These are phyloP conservation scores for Porcisia hertigi DNA, from an alignment of 208 protist genomes.

Conservation along the genomic window DNA sequence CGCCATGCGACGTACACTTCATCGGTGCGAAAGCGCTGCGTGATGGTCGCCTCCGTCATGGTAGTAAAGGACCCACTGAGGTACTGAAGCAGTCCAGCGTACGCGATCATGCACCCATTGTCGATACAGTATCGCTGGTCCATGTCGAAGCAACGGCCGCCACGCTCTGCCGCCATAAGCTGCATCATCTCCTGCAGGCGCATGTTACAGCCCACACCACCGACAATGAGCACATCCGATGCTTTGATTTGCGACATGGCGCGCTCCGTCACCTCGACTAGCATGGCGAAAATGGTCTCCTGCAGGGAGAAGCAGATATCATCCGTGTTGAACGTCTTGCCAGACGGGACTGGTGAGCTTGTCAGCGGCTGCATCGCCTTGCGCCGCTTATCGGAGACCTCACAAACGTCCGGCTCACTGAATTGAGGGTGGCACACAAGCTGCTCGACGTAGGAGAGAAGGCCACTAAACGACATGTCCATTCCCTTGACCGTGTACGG, in stretches of 20 bases:
- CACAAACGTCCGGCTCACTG: slow-evolving; percentile 39
- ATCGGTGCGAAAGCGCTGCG: slow-evolving; percentile 95
- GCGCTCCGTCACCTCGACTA: slow-evolving; percentile 99
- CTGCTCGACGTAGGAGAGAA: slow-evolving; percentile 91
- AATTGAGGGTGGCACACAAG: slow-evolving; percentile 75
- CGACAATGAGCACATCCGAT: slow-evolving; percentile 98
- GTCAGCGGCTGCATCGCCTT: slow-evolving; percentile 34
- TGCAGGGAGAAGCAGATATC: slow-evolving; percentile 99
- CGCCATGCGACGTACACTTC: slow-evolving; percentile 95
- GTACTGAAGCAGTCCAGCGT: slow-evolving; percentile 94
- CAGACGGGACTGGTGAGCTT: slow-evolving; percentile 35
- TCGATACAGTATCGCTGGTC: slow-evolving; percentile 99
- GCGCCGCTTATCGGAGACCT: slow-evolving; percentile 18
- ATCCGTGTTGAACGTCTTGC: slow-evolving; percentile 82
- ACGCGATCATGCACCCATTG: slow-evolving; percentile 99
- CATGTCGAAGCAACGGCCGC: slow-evolving; percentile 92
- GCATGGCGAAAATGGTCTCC: slow-evolving; percentile 99
- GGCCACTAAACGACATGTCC: slow-evolving; percentile 97
- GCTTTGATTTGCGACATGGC: slow-evolving; percentile 98
- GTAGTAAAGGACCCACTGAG: slow-evolving; percentile 77
- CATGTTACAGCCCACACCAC: slow-evolving; percentile 99
- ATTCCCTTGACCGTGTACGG: slow-evolving; percentile 98
- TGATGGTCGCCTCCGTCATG: slow-evolving; percentile 72
- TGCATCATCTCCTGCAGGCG: slow-evolving; percentile 97
- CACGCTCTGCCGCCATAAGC: slow-evolving; percentile 91